Evolutionary conservation across 345 rosid genomes (phyloP), one percentile per base, ranked within the genome.

Genomic region (Salix dunnii): DNA sequence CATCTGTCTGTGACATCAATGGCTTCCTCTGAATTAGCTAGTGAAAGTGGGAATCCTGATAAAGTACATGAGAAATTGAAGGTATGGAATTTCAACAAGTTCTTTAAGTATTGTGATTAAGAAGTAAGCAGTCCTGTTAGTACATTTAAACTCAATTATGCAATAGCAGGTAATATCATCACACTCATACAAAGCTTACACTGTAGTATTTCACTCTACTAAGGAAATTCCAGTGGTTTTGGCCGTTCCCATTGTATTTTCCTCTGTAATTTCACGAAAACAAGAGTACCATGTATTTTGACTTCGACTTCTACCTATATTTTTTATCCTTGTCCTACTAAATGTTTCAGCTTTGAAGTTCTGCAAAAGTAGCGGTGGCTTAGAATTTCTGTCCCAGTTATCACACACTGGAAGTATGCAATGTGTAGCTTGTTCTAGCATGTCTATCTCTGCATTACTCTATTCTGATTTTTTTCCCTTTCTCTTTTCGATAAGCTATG

Each of bases 1-100:
- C 97, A 95, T 80, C 84, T 91, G 60, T 93, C 98, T 73, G 91
- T 89, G 72, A 93, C 97, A 72, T 90, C 97, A 67, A 86, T 93
- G 93, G 96, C 96, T 74, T 91, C 99, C 71, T 70, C 90, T n/a
- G 93, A 89, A 70, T 82, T 88, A 79, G 91, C 88, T 28, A 73
- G 70, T 33, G 84, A 85, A 74, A 66, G 71, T 73, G 91, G 89
- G 76, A 89, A 86, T 53, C 88, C 93, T 23, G 91, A 86, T 70
- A 92, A 90, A 77, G 63, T 93, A 33, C 82, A 90, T 62, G 93
- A 89, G 11, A 91, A 83, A 82, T 78, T 93, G 84, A 94, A 90
- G 95, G 98, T 88, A 87, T 84, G 78, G 40, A 36, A 12, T 64
- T 55, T 46, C 51, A 14, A 1, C 51, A 46, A n/a, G 27, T 55